Conservation (phyloP, 116 monocot species). For the Papilionanthe hybrid region DNA sequence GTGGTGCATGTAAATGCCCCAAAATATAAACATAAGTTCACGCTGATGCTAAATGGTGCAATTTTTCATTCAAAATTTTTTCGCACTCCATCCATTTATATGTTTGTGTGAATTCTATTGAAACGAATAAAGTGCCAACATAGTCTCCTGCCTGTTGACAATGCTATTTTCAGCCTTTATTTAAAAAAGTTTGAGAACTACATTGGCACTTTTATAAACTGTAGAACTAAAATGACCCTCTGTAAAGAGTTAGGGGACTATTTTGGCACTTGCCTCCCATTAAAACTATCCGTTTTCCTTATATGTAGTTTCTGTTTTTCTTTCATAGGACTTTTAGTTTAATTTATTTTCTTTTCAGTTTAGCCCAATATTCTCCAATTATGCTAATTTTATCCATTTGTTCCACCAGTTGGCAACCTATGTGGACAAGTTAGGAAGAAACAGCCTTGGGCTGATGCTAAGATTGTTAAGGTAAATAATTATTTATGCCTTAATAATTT, state of each 20-base stretch:
- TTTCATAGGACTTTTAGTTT: not conserved
- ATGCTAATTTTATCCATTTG: slow-evolving; percentile 2
- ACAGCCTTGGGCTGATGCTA: slow-evolving; percentile 94
- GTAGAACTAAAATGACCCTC: too few relatives aligned
- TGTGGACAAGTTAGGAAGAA: slow-evolving; percentile 85
- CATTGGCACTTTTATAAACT: too few relatives aligned
- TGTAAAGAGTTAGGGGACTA: too few relatives aligned
- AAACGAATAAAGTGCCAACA: too few relatives aligned
- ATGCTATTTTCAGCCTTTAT: too few relatives aligned
- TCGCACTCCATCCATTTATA: not conserved
- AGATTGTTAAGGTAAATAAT: slow-evolving; percentile 68
- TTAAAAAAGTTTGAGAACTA: too few relatives aligned
- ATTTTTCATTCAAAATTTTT: not conserved
- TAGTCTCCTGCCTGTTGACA: not conserved
- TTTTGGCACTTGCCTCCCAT: too few relatives aligned
- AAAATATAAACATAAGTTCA: not conserved
- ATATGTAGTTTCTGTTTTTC: not conserved
- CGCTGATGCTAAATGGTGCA: not conserved
- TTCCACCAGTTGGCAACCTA: slow-evolving; percentile 70
- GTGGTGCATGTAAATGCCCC: too few relatives aligned
- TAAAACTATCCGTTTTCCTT: not conserved
- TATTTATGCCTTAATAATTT: not conserved
- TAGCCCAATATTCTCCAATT: not conserved
- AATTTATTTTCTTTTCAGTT: not conserved
- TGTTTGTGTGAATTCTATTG: slow-evolving; percentile 4